Conservation (phyloP, 129 eudicot species). For the Dittrichia graveolens region DNA sequence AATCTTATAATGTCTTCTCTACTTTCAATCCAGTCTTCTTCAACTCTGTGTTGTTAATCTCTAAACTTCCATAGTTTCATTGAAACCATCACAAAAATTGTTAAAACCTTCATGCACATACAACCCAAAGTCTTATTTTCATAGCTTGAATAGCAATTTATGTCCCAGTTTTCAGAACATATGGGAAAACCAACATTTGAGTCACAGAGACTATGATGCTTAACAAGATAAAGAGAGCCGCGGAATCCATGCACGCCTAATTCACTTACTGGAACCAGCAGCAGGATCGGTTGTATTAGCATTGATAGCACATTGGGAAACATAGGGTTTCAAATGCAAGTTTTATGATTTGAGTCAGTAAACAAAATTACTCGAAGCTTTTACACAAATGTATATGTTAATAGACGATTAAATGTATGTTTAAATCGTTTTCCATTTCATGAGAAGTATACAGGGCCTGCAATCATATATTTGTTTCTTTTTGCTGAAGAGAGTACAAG, state of each 20-base stretch:
- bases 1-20: too few species aligned
- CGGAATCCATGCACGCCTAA: neutral
- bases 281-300: conserved; percentile 26
- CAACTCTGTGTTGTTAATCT: too few species aligned
- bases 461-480: too few species aligned
- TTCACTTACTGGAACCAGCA: conserved; percentile 30
- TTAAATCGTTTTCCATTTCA: neutral
- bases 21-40: too few species aligned
- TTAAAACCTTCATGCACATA: too few species aligned
- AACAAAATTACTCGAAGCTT: conserved; percentile 7
- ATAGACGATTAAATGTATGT: neutral
- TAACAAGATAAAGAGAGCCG: neutral
- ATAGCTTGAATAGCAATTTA: neutral
- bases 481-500: too few species aligned
- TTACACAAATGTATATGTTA: neutral
- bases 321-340: conserved; percentile 42
- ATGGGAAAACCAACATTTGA: neutral
- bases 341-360: neutral
- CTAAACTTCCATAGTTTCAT: too few species aligned
- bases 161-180: conserved; percentile 1
- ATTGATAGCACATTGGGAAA: conserved; percentile 33
- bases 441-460: too few species aligned
- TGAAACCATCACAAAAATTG: too few species aligned
- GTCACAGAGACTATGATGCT: neutral
- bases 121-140: neutral